A percentile compares a stretch with the other conserved stretches of the same genome.
Evolutionary conservation across 805 yeast genomes (phyloP).

Genomic region (Myxozyma kluyveri): DNA sequence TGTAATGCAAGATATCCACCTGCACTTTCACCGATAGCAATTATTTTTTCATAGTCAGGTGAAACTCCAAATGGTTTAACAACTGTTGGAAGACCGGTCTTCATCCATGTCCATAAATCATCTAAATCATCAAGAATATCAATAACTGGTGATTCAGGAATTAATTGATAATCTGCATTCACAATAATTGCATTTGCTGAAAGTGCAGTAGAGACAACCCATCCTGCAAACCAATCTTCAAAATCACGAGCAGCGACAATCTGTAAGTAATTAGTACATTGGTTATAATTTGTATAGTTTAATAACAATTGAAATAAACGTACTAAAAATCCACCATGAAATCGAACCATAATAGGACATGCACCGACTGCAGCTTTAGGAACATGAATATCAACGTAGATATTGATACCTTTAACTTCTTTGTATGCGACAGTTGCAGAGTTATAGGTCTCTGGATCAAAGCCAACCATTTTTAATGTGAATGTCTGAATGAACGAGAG

Average conservation of each 20-base stretch:
- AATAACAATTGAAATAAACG: neutral
- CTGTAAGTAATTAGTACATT: too few species aligned
- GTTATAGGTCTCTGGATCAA: too few species aligned
- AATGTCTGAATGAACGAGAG: too few species aligned
- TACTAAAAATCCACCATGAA: constrained; percentile 8
- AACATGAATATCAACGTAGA: neutral
- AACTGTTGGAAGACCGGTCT: neutral
- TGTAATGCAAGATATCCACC: constrained; percentile 4
- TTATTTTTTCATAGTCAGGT: neutral
- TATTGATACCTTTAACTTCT: neutral
- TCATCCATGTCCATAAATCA: constrained; percentile 6
- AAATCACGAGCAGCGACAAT: neutral
- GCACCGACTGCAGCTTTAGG: neutral
- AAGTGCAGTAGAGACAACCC: constrained; percentile 3
- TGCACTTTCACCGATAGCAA: constrained; percentile 8
- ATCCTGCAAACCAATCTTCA: neutral
- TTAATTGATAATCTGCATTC: constrained; percentile 1
- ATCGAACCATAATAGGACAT: constrained; percentile 1
- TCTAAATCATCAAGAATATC: neutral
- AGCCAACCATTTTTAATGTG: too few species aligned
- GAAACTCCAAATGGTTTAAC: neutral
- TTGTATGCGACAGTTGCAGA: neutral
- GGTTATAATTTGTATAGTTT: neutral
- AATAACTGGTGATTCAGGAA: constrained; percentile 4
- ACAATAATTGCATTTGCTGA: constrained; percentile 1